Percentiles rank a stretch among this genome's conserved stretches.
Evolutionary conservation across 345 rosid genomes (phyloP).

Genomic region (Hibiscus syriacus): DNA sequence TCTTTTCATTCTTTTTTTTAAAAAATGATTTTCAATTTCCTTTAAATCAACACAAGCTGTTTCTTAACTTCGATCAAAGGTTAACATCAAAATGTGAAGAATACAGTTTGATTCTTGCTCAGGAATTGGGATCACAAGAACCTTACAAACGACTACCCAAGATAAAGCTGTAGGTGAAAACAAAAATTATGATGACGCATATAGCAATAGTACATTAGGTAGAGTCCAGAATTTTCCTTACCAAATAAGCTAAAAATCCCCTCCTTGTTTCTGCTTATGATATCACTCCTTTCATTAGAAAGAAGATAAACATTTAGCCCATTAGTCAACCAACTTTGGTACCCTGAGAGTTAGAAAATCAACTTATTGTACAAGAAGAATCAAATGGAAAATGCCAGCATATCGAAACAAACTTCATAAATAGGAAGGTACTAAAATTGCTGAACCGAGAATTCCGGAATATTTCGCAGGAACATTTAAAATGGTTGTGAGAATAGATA

Average conservation of each 20-base stretch:
- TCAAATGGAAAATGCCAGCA: conserved; percentile 8
- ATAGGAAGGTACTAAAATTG: conserved; percentile 28
- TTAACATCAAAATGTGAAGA: background rate
- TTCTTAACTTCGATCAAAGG: background rate
- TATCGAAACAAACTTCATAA: background rate
- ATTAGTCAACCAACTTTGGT: conserved; percentile 56
- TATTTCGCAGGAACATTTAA: conserved; percentile 53
- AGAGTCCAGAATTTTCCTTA: conserved; percentile 21
- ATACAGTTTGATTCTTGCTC: background rate
- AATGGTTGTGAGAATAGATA: conserved; percentile 57
- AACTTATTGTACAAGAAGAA: background rate
- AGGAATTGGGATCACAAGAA: background rate
- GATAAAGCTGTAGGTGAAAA: background rate
- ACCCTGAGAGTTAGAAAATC: conserved; percentile 42
- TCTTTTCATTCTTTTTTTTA: background rate
- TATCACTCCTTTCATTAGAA: conserved; percentile 63
- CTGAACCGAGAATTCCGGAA: conserved; percentile 64
- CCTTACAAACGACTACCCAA: background rate
- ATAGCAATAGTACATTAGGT: background rate
- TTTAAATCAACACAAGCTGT: background rate
- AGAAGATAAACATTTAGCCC: conserved; percentile 70
- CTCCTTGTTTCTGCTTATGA: conserved; percentile 81
- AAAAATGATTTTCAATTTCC: too few relatives aligned
- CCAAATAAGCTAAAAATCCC: conserved; percentile 80
- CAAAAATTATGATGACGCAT: background rate